Evolutionary conservation across 345 rosid genomes (phyloP).

Genomic region (Bruguiera sexangula): DNA sequence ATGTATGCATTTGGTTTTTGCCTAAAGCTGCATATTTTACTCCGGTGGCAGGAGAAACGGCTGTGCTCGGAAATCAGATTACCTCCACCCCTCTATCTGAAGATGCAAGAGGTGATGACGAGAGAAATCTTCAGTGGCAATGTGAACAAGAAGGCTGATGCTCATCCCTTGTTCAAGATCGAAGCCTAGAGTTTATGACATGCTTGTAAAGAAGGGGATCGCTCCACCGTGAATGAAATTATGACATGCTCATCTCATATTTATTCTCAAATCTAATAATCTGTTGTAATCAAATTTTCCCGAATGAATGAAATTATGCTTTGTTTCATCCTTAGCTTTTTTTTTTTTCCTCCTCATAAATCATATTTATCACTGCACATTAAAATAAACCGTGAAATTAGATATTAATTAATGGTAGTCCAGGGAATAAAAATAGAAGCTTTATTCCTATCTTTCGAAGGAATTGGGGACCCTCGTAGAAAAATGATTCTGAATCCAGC

Average conservation of each 20-base stretch:
- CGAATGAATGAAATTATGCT: too few species aligned
- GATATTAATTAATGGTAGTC: too few species aligned
- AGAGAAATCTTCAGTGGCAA: conserved; percentile 74
- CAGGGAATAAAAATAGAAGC: too few species aligned
- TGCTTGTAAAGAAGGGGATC: conserved; percentile 91
- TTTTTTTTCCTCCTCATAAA: too few species aligned
- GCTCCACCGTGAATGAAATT: conserved; percentile 65
- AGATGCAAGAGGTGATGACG: conserved; percentile 79
- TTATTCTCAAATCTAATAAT: too few species aligned
- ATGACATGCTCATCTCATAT: background rate
- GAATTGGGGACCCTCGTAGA: too few species aligned
- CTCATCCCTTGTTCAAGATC: conserved; percentile 68
- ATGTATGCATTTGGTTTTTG: background rate
- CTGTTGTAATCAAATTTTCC: too few species aligned
- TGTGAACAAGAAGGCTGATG: conserved; percentile 69
- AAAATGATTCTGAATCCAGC: too few species aligned
- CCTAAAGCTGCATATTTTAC: conserved; percentile 1
- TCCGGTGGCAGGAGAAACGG: conserved; percentile 74
- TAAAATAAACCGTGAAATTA: too few species aligned
- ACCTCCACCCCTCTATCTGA: conserved; percentile 72
- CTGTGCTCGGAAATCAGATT: conserved; percentile 68
- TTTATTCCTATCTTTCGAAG: too few species aligned
- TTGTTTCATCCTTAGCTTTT: too few species aligned
- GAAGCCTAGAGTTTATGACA: conserved; percentile 79
- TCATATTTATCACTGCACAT: too few species aligned